Percentiles rank a stretch among this genome's conserved stretches.
These are phyloP conservation scores for Colletotrichum sansevieriae DNA, from an alignment of 2,329 filamentous ascomycete genomes.

Conservation along the genomic window DNA sequence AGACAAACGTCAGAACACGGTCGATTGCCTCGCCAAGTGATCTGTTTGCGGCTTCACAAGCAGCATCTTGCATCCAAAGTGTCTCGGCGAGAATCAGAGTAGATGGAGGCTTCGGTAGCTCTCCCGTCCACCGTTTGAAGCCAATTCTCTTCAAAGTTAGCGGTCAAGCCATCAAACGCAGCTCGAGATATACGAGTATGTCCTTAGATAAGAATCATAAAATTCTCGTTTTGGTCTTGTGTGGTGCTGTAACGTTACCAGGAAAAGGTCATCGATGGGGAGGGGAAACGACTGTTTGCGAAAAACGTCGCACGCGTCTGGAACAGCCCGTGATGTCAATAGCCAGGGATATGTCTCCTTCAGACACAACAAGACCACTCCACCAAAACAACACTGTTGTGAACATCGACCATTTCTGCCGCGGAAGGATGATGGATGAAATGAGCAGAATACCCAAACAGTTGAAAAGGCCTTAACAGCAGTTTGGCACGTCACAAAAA, in stretches of 20 bases:
- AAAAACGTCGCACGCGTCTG: not conserved
- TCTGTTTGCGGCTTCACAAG: constrained; percentile 7
- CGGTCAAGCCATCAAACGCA: not conserved
- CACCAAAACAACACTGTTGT: not conserved
- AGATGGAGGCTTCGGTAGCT: not conserved
- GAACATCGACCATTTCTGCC: not conserved
- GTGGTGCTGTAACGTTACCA: no score
- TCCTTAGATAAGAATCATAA: no score
- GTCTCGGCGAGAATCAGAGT: constrained; percentile 7
- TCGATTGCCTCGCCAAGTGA: constrained; percentile 3
- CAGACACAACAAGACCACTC: constrained; percentile 9
- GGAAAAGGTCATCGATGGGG: not conserved
- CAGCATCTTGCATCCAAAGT: not conserved
- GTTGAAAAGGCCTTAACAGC: not conserved
- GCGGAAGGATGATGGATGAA: not conserved
- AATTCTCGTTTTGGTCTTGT: no score
- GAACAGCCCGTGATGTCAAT: constrained; percentile 6
- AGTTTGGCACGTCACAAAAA: not conserved
- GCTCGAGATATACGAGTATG: not conserved
- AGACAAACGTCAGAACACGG: not conserved
- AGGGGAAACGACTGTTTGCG: not conserved
- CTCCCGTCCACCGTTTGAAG: not conserved
- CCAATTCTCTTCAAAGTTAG: not conserved
- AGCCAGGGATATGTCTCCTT: constrained; percentile 35
- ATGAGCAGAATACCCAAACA: not conserved